phyloP scores from a whole-genome alignment of 495 filamentous ascomycete species.

The Penicillium goetzii region DNA sequence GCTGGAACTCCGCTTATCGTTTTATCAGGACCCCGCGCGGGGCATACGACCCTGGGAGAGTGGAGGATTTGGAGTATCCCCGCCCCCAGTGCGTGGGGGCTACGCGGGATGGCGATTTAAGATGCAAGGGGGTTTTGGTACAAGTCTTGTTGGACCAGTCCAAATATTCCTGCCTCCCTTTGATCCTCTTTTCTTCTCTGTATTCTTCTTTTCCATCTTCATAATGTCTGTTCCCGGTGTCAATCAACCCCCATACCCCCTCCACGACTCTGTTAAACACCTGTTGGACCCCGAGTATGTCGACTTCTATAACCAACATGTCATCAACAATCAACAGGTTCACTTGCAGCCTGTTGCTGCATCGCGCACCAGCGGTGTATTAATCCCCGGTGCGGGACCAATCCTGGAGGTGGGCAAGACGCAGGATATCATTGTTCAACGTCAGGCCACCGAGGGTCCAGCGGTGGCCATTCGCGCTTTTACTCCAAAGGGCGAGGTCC shows the following conservation, averaged over 20 bases:
- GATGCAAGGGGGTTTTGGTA: constrained; percentile 3
- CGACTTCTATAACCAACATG: constrained; percentile 57
- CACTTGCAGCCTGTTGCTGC: constrained; percentile 58
- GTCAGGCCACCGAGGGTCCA: constrained; percentile 52
- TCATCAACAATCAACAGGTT: constrained; percentile 54
- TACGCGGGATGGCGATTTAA: constrained; percentile 9
- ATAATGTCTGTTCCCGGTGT: constrained; percentile 35
- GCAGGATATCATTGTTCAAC: constrained; percentile 49
- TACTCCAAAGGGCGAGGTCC: constrained; percentile 48
- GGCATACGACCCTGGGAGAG: background rate
- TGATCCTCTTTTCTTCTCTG: background rate
- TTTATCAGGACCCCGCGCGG: background rate
- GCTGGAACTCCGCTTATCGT: constrained; percentile 1
- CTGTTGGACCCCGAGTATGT: constrained; percentile 56
- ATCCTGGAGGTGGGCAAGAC: constrained; percentile 54
- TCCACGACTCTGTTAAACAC: constrained; percentile 54
- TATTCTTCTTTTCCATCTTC: constrained; percentile 8
- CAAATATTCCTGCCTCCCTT: background rate
- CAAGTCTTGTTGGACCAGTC: background rate
- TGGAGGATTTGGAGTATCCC: constrained; percentile 7
- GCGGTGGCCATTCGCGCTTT: constrained; percentile 52
- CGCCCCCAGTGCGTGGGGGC: constrained; percentile 14
- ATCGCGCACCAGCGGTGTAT: constrained; percentile 53
- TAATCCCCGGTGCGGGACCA: constrained; percentile 59
- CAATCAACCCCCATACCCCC: constrained; percentile 56